Evolutionary conservation across 768 basidiomycete species (phyloP).

Genomic region (Mycena rosella): DNA sequence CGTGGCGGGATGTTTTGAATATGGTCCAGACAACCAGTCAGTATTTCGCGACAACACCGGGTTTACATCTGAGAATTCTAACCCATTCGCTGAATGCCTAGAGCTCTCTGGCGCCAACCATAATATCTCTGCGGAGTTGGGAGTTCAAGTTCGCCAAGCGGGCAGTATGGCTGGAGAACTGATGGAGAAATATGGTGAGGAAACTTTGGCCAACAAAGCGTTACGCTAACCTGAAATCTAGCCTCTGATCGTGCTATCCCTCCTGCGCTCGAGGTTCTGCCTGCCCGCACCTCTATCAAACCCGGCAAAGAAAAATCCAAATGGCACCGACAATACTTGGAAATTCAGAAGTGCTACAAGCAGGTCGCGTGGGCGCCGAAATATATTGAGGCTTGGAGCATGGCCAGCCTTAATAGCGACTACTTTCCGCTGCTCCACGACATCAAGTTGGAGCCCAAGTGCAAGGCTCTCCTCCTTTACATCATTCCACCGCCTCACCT

Average conservation of each 20-base stretch:
- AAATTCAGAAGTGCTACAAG: not conserved
- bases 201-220: too few relatives aligned
- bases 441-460: not conserved
- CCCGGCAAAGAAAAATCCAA: not conserved
- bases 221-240: not conserved
- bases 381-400: not conserved
- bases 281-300: too few relatives aligned
- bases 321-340: constrained; percentile 7
- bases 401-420: not conserved
- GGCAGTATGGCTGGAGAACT: not conserved
- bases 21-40: too few relatives aligned
- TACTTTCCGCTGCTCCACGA: constrained; percentile 3
- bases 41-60: too few relatives aligned
- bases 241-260: constrained; percentile 1
- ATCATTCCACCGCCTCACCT: constrained; percentile 1
- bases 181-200: constrained; percentile 17
- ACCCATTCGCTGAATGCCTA: not conserved
- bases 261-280: not conserved
- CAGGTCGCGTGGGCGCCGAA: not conserved
- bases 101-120: not conserved
- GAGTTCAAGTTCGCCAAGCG: not conserved
- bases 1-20: too few relatives aligned
- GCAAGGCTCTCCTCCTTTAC: not conserved
- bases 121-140: not conserved
- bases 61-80: too few relatives aligned